A percentile compares a stretch with the other conserved stretches of the same genome.
Evolutionary conservation across 2,329 filamentous ascomycete genomes (phyloP).

Genomic region (Aspergillus sp.): DNA sequence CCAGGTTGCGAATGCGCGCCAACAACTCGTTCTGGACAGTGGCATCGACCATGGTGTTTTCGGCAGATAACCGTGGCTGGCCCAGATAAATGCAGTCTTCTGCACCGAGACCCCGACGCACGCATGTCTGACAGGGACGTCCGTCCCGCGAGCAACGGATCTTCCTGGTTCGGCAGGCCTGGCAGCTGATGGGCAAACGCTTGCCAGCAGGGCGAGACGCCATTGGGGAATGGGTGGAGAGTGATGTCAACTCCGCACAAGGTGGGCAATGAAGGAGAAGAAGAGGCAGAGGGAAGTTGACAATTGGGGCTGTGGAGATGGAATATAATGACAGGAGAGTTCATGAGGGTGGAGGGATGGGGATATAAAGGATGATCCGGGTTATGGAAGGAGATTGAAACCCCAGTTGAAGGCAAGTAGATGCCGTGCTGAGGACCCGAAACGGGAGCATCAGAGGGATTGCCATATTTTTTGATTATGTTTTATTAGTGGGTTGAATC

Average conservation of each 20-base stretch:
- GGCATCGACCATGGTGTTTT: slow-evolving; percentile 22
- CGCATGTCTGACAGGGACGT: slow-evolving; percentile 40
- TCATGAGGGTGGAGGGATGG: neutral
- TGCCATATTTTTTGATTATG: too few species aligned
- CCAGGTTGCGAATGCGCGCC: slow-evolving; percentile 34
- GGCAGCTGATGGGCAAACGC: slow-evolving; percentile 39
- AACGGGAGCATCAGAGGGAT: too few species aligned
- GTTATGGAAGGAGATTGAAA: neutral
- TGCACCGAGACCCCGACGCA: slow-evolving; percentile 35
- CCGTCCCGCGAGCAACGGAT: slow-evolving; percentile 40
- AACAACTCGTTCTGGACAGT: slow-evolving; percentile 31
- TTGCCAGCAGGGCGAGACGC: slow-evolving; percentile 28
- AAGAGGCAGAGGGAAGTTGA: neutral
- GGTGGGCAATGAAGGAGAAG: neutral
- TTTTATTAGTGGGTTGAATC: too few species aligned
- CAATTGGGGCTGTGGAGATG: neutral
- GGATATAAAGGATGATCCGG: neutral
- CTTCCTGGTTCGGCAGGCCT: slow-evolving; percentile 40
- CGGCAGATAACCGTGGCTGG: slow-evolving; percentile 29
- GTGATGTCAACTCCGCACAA: neutral
- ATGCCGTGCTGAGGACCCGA: too few species aligned
- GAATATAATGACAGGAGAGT: neutral
- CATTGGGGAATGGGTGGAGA: slow-evolving; percentile 13
- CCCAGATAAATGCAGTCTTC: slow-evolving; percentile 38
- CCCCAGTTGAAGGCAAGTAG: too few species aligned